phyloP scores from a whole-genome alignment of 2,329 filamentous ascomycete species.

The Fusarium tjaetaba region DNA sequence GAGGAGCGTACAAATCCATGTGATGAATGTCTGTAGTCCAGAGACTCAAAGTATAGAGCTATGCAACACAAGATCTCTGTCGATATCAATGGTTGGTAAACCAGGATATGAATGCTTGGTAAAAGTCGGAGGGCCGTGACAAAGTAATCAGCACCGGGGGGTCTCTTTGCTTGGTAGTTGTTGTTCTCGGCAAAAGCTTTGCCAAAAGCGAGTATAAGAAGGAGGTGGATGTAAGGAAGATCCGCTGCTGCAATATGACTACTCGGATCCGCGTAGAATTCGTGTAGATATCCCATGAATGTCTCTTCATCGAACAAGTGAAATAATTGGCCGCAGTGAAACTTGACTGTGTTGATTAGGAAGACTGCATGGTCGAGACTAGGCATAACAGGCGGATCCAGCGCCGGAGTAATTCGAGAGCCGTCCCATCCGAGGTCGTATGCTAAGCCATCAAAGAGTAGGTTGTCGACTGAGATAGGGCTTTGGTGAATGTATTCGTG shows the following conservation, averaged over 20 bases:
- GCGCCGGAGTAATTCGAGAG: conserved; percentile 40
- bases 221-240: conserved; percentile 64
- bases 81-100: conserved; percentile 55
- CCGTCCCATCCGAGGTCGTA: conserved; percentile 65
- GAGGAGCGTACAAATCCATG: conserved; percentile 52
- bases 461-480: conserved; percentile 53
- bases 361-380: conserved; percentile 63
- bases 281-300: conserved; percentile 54
- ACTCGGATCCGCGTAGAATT: conserved; percentile 43
- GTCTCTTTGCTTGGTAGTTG: conserved; percentile 48
- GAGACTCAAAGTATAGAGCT: conserved; percentile 62
- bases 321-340: conserved; percentile 63
- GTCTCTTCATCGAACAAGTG: conserved; percentile 64
- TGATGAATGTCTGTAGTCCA: conserved; percentile 58
- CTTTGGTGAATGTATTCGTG: conserved; percentile 57
- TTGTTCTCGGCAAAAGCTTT: conserved; percentile 60
- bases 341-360: conserved; percentile 65
- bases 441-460: conserved; percentile 61
- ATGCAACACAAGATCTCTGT: conserved; percentile 62
- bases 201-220: conserved; percentile 64
- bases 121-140: conserved; percentile 56
- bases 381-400: conserved; percentile 49
- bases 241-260: conserved; percentile 24
- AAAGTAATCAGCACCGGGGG: conserved; percentile 59
- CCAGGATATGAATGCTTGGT: conserved; percentile 53